Evolutionary conservation across 2,329 filamentous ascomycete genomes (phyloP), one percentile per base, ranked within the genome.

Genomic region (Ophiostoma quercus): DNA sequence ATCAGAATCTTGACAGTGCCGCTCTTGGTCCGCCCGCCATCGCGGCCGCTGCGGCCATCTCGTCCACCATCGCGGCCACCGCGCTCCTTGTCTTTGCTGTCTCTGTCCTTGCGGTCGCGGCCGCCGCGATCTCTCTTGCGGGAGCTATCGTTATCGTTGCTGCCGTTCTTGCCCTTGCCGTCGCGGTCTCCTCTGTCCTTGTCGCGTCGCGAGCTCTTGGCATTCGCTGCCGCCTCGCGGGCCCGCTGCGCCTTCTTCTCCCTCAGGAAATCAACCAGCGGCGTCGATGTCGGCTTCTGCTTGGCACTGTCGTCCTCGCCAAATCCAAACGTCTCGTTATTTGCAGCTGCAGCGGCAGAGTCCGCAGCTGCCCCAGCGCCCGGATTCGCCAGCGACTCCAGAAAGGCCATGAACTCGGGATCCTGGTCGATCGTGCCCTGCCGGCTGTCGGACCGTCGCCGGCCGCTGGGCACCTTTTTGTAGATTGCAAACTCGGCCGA

Each of bases 391-490:
- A 98, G 84, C 69, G 87, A 90, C 78, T 96, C 91, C 8, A 99
- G 84, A 77, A 98, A 99, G 34, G 89, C 88, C 82, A 97, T 96
- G 75, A 97, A 99, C 75, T 98, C 95, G 0, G 92, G 88, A 76
- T 99, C 95, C 77, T 97, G 93, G 75, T 99, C 95, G 74, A 99
- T 98, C 2, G 93, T 97, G 68, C 94, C 95, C 78, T 97, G 92
- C 16, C 94, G 89, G 68, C 88, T 88, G 81, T 99, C 95, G 69
- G 88, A 87, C 43, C 92, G 88, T 67, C 87, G 87, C 77, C 84
- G n/a, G 3, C 66, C 86, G 71, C 87, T 87, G 1, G 94, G 92
- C 1, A 92, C 86, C 75, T 94, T 94, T 74, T 92, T 92, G 80
- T 94, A 96, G 0, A 90, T 87, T 22, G 94, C 88, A 75, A 92